Base-by-base conservation (phyloP, 2,329 filamentous ascomycete genomes). In the Monascus ruber region DNA sequence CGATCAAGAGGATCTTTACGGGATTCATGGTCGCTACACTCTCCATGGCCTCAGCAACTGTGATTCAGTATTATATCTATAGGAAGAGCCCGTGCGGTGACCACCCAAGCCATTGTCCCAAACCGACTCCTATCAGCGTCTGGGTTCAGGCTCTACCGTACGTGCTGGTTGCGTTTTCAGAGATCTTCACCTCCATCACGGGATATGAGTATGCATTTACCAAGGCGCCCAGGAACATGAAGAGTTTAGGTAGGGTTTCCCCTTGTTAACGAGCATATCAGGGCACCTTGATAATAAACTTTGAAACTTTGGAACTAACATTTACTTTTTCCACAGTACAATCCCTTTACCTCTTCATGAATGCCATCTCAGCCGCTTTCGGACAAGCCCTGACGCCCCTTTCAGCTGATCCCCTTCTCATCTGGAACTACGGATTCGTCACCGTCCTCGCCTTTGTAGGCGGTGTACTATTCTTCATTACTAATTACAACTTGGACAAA, bases 221-320 rank as follows among this genome's bases (percentile, higher is more conserved):
- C 52, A 84, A 85, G 62, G 81, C 81, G 0, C 83, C 83, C 28
- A 77, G 74, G 57, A 85, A 85, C 65, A 87, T 87, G 83, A 79
- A 81, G 52, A 81, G 77, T 6, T 69, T 85, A 29, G 80, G 34
- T 70, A 63, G 56, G 72, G 72, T 29, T 65, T 83, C 53, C 77
- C 76, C 60, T 68, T 83, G 37, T 77, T 80, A 64, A 81, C 75
- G 69, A 10, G 7, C n/a, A 32, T 32, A 17, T 17, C 17, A 17
- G 17, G 17, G 17, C 17, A 17, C 17, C 17, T 17, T 17, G 17
- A 17, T 17, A 17, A 17, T 17, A 17, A 17, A 17, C 17, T 2
- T 2, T 2, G 17, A 17, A 17, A 17, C 17, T 17, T 17, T 29
- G 28, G 3, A 29, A 29, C 6, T 29, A 29, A 17, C 11, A 35